These are phyloP conservation scores for Tolypocladium album DNA, from an alignment of 2,329 filamentous ascomycete genomes.

Conservation along the genomic window DNA sequence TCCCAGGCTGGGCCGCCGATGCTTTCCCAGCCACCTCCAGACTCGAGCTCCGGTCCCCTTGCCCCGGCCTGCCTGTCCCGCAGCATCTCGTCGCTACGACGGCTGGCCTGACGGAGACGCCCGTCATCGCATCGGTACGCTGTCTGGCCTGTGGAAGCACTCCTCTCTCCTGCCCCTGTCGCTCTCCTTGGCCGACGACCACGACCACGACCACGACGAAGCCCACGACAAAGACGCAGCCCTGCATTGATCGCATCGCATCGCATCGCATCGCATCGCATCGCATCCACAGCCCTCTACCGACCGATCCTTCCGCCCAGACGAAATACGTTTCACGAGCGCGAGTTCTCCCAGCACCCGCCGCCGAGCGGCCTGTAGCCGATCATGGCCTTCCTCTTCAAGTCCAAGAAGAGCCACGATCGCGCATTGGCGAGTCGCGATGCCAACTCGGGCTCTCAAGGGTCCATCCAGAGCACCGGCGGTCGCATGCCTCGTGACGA, in stretches of 20 bases:
- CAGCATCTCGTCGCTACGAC: slow-evolving; percentile 5
- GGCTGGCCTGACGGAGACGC: slow-evolving; percentile 11
- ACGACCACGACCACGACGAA: background rate
- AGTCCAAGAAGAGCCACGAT: slow-evolving; percentile 68
- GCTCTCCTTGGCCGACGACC: background rate
- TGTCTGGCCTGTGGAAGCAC: background rate
- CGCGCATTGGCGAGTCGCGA: slow-evolving; percentile 46
- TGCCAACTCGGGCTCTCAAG: slow-evolving; percentile 35
- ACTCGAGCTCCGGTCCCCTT: slow-evolving; percentile 22
- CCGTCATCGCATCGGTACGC: slow-evolving; percentile 3
- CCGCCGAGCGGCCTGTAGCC: slow-evolving; percentile 27
- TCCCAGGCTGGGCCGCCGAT: slow-evolving; percentile 23
- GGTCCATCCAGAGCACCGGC: slow-evolving; percentile 36
- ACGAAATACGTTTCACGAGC: slow-evolving; percentile 1
- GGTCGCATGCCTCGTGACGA: slow-evolving; percentile 39
- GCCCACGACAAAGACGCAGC: background rate
- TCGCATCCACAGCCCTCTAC: background rate
- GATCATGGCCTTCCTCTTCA: slow-evolving; percentile 73
- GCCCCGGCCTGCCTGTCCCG: slow-evolving; percentile 12
- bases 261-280: background rate
- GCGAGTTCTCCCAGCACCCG: slow-evolving; percentile 12
- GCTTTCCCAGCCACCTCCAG: slow-evolving; percentile 33
- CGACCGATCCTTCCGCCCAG: background rate
- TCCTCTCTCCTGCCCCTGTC: background rate
- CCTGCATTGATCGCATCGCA: background rate